phyloP scores from a whole-genome alignment of 345 rosid genomes.

The Luvunga scandens region DNA sequence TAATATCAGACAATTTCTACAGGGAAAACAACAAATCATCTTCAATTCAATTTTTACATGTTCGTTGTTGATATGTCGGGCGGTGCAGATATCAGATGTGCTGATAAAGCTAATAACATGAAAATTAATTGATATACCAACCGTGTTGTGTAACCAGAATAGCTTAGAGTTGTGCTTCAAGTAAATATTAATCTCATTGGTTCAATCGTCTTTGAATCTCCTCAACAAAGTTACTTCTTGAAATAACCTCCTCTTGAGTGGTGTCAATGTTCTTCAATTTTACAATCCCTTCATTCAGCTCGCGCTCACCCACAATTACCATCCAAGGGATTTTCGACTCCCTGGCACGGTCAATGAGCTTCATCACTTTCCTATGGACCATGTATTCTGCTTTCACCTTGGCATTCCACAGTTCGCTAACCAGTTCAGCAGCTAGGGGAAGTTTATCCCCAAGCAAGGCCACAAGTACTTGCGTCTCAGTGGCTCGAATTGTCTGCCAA shows the following conservation, averaged over 20 bases:
- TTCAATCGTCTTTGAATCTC: slow-evolving; percentile 43
- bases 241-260: slow-evolving; percentile 41
- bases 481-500: slow-evolving; percentile 56
- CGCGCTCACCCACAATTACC: slow-evolving; percentile 66
- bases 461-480: slow-evolving; percentile 77
- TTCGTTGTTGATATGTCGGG: not conserved
- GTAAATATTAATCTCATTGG: slow-evolving; percentile 1
- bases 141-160: not conserved
- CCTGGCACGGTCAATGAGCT: slow-evolving; percentile 54
- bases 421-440: slow-evolving; percentile 59
- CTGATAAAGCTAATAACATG: not conserved
- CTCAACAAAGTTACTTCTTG: slow-evolving; percentile 44
- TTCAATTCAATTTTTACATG: not conserved
- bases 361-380: slow-evolving; percentile 54
- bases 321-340: slow-evolving; percentile 56
- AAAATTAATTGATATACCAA: not conserved
- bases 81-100: not conserved
- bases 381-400: slow-evolving; percentile 63
- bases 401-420: slow-evolving; percentile 59
- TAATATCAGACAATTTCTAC: no score
- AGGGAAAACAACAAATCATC: not conserved
- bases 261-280: slow-evolving; percentile 55
- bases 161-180: not conserved
- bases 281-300: slow-evolving; percentile 56
- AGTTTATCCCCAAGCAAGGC: slow-evolving; percentile 57